Evolutionary conservation across 2,329 filamentous ascomycete genomes (phyloP), one percentile per base, ranked within the genome.

Genomic region (Sclerotinia subarctica): DNA sequence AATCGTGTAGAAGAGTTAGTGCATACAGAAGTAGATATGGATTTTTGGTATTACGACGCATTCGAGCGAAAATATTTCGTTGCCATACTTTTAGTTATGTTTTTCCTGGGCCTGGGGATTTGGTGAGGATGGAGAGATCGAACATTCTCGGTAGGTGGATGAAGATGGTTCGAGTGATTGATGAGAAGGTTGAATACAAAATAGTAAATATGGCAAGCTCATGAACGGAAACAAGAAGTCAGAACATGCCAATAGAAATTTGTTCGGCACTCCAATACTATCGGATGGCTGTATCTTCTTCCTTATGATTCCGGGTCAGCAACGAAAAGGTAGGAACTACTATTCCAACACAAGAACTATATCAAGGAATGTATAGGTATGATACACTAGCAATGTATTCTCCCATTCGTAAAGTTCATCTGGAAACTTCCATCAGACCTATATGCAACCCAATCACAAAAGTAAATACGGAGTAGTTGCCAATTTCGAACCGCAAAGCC

Each of bases 391-490:
- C 17, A 38, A 15, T 21, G 35, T 38, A 38, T 42, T 58, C 56
- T 24, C 15, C 10, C n/a, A 59, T 19, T 24, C 38, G 17, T 8
- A 32, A 24, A 5, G 29, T 44, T 1, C 26, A 15, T 19, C 38
- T 44, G 15, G 35, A 19, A 59, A 11, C 29, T 47, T 35, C 26
- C 5, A 21, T 7, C 24, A 46, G 44, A 19, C 57, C 29, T 4
- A 47, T 15, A 35, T 47, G 26, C 26, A 60, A 5, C 57, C 57
- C 24, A 47, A 60, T 47, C 42, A 59, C 42, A 35, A 60, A 60
- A 17, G 3, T 29, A 35, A 32, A 24, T 17, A 15, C n/a, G 24
- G n/a, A 42, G 35, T n/a, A 57, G 52, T 21, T n/a, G 38, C 38
- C 38, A 47, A 8, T 17, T 24, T 35, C n/a, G 54, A 26, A 42